Evolutionary conservation across 2,329 filamentous ascomycete genomes (phyloP).

Genomic region (Cladosporium sp.): DNA sequence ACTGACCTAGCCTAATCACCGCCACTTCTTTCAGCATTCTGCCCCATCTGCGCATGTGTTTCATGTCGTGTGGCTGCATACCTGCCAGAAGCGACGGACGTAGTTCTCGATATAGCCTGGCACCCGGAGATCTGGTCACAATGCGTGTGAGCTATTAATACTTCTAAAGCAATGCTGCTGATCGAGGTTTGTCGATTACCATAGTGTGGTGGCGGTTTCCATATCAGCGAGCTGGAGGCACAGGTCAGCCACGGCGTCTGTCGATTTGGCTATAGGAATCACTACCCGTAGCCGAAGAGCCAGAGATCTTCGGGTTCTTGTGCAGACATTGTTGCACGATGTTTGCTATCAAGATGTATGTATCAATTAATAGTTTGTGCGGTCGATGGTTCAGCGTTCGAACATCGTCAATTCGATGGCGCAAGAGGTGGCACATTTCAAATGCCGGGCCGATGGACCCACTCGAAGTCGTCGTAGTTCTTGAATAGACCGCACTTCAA

Average conservation of each 20-base stretch:
- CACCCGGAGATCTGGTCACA: conserved; percentile 70
- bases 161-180: background rate
- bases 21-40: conserved; percentile 17
- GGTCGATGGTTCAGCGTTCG: background rate
- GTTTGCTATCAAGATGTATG: background rate
- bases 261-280: background rate
- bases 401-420: conserved; percentile 7
- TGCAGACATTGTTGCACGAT: background rate
- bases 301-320: conserved; percentile 64
- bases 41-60: background rate
- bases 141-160: background rate
- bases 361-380: background rate
- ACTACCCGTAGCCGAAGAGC: conserved; percentile 95
- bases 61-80: conserved; percentile 48
- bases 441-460: conserved; percentile 4
- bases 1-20: conserved; percentile 32
- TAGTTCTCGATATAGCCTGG: conserved; percentile 92
- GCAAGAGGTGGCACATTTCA: background rate
- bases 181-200: conserved; percentile 57
- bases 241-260: conserved; percentile 16
- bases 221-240: conserved; percentile 77
- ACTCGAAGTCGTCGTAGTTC: background rate
- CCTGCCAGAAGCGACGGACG: conserved; percentile 97
- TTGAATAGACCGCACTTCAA: background rate
- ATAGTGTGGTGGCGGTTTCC: conserved; percentile 95